Base-by-base conservation (phyloP, 2,329 filamentous ascomycete species). In the Aspergillus vadensis region DNA sequence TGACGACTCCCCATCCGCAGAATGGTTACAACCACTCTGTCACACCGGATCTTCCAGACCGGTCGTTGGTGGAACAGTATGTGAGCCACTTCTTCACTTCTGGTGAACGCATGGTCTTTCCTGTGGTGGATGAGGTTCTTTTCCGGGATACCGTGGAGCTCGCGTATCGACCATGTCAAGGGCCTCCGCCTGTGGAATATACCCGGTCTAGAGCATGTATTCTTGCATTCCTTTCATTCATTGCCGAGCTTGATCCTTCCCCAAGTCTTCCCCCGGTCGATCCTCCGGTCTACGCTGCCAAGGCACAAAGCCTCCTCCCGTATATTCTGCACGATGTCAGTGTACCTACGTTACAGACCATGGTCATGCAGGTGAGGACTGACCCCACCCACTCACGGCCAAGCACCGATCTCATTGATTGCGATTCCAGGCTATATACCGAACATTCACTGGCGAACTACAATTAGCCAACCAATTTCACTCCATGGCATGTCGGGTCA, bases 401-500 rank as follows among this genome's bases (percentile, higher is more conserved):
- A 23, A 15, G 5, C n/a, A 21, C 6, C 10, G 14, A 36, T 25
- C 17, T 14, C 17, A 12, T 14, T 9, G 5, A n/a, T 14, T 12
- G 19, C 10, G 14, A 14, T 2, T 5, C 8, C 9, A 55, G 53
- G 30, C 53, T 8, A 43, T 43, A 17, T 44, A 55, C n/a, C 53
- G 53, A 14, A 44, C 43, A 7, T 55, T 55, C 53, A 32, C 53
- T 14, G 53, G 53, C 3, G 39, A 55, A 47, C 39, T 55, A 2
- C 53, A 47, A 55, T 14, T 44, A 5, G 53, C 53, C 39, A 55
- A 55, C 17, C 53, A 55, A 14, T 55, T 43, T 19, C 53, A 55
- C 14, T 43, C 53, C 53, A 44, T 55, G 39, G 25, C 39, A 19
- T 55, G 53, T n/a, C 53, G 53, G 3, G 39, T 55, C 27, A 55